Percentiles rank a stretch among this genome's conserved stretches.
Evolutionary conservation across 2,329 filamentous ascomycete species (phyloP).

Genomic region (Ciborinia camelliae): DNA sequence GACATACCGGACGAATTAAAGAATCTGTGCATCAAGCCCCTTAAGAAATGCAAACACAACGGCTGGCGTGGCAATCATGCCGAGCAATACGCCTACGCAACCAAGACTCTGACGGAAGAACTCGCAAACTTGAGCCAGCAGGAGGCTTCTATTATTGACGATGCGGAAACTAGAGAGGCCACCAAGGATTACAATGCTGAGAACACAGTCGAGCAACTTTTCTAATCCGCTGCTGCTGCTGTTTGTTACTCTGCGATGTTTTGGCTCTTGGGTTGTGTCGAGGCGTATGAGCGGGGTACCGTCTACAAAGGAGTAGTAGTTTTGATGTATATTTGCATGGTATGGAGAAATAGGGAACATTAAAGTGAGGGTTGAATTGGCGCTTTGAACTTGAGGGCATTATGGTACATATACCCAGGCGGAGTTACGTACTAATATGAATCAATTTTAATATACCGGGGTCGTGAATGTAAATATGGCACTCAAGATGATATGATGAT

Average conservation of each 20-base stretch:
- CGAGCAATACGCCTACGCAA: constrained; percentile 25
- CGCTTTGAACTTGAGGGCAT: constrained; percentile 2
- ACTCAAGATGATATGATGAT: background rate
- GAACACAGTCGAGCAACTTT: constrained; percentile 29
- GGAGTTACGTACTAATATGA: background rate
- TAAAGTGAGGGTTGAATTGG: background rate
- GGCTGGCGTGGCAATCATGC: constrained; percentile 32
- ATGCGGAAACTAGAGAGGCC: constrained; percentile 35
- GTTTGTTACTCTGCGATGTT: background rate
- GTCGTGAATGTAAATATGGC: background rate
- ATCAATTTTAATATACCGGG: background rate
- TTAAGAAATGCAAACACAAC: constrained; percentile 32
- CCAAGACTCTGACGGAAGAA: constrained; percentile 24
- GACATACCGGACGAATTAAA: constrained; percentile 27
- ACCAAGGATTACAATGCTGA: constrained; percentile 33
- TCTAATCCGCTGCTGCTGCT: constrained; percentile 15
- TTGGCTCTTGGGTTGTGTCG: background rate
- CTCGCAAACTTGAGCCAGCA: constrained; percentile 25
- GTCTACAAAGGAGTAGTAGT: background rate
- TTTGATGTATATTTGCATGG: background rate
- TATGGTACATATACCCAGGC: constrained; percentile 8
- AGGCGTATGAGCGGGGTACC: background rate
- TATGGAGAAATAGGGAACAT: background rate
- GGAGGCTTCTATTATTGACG: constrained; percentile 32
- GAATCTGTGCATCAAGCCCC: constrained; percentile 31